A percentile compares a stretch with the other conserved stretches of the same genome.
phyloP scores from a whole-genome alignment of 495 filamentous ascomycete genomes.

The Podospora didyma region DNA sequence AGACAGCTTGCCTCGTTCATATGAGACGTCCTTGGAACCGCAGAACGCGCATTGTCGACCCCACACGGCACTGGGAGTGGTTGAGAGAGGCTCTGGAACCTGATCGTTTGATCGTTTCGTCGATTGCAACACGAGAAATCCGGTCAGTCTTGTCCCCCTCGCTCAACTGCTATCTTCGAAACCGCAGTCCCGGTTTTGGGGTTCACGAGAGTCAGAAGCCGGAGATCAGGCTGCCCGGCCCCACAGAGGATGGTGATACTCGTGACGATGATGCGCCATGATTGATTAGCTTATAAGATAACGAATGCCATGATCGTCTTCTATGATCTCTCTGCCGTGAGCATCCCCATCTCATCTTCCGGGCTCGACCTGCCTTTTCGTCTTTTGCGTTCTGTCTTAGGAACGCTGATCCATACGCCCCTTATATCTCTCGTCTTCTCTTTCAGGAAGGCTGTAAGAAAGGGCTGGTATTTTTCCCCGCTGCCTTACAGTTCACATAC shows the following conservation, averaged over 20 bases:
- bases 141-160: neutral
- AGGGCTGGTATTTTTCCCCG: constrained; percentile 1
- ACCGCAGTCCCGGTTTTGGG: neutral
- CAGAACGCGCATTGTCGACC: neutral
- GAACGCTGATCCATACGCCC: neutral
- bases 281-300: neutral
- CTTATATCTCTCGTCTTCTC: neutral
- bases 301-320: neutral
- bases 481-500: constrained; percentile 11
- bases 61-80: neutral
- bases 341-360: neutral
- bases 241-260: neutral
- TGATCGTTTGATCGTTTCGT: neutral
- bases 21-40: neutral
- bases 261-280: neutral
- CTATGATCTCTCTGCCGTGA: neutral
- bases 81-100: neutral
- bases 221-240: neutral
- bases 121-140: neutral
- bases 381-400: neutral
- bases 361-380: neutral
- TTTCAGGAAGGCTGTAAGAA: neutral
- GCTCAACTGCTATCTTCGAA: neutral
- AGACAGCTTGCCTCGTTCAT: neutral
- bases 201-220: neutral